Conservation (phyloP, 2,329 filamentous ascomycete species). For the Diplodia sapinea region DNA sequence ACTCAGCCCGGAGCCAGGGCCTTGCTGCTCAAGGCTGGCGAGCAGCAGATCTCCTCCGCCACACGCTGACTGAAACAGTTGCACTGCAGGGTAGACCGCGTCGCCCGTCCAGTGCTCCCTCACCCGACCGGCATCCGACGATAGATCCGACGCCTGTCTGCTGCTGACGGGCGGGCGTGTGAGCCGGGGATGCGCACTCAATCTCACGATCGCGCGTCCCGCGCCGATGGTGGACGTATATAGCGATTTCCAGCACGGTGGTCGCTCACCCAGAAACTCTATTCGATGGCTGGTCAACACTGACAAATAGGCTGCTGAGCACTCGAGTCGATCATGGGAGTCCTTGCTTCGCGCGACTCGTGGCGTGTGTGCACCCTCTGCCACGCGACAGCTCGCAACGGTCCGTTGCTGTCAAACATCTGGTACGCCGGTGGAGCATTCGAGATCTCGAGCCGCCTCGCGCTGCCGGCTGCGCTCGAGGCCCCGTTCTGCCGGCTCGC, state of each 20-base stretch:
- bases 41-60: constrained; percentile 23
- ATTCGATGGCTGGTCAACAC: constrained; percentile 4
- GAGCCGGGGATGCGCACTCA: constrained; percentile 14
- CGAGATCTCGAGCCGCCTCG: constrained; percentile 18
- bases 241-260: constrained; percentile 24
- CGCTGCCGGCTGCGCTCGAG: constrained; percentile 1
- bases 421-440: constrained; percentile 18
- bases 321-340: constrained; percentile 31
- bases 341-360: constrained; percentile 28
- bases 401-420: constrained; percentile 21
- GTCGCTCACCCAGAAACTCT: constrained; percentile 24
- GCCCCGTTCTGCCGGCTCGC: constrained; percentile 16
- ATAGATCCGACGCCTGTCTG: constrained; percentile 1
- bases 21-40: constrained; percentile 11
- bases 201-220: constrained; percentile 19
- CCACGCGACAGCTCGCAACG: constrained; percentile 31
- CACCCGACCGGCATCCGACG: constrained; percentile 16
- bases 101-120: background rate
- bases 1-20: constrained; percentile 7
- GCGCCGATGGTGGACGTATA: constrained; percentile 19
- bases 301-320: constrained; percentile 28
- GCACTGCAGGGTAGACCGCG: constrained; percentile 22
- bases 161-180: background rate
- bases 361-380: constrained; percentile 13
- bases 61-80: constrained; percentile 8